These are phyloP conservation scores for Gossypium longicalyx DNA, from an alignment of 345 rosid species.

Conservation along the genomic window DNA sequence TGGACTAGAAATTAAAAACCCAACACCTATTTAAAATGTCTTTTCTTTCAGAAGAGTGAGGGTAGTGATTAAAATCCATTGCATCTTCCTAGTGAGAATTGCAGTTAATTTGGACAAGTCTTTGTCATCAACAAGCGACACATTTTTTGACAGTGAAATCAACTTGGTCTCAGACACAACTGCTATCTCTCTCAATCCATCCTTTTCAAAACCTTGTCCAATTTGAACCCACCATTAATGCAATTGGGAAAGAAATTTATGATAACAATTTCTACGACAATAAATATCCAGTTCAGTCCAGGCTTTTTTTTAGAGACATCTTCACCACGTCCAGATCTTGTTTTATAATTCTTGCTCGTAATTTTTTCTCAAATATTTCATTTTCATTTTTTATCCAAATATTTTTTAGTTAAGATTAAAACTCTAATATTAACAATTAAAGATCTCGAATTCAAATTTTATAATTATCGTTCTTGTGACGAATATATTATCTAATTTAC, in stretches of 20 bases:
- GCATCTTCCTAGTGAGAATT: neutral
- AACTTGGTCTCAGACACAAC: neutral
- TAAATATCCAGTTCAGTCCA: neutral
- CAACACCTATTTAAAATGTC: neutral
- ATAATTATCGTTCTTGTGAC: no score
- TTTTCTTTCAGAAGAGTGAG: neutral
- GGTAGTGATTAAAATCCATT: slow-evolving; percentile 1
- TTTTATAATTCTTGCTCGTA: neutral
- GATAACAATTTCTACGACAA: neutral
- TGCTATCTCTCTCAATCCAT: neutral
- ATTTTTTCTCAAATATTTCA: neutral
- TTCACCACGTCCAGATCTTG: neutral
- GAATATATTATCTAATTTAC: no score
- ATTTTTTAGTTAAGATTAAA: no score
- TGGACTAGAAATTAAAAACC: neutral
- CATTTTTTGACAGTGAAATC: neutral
- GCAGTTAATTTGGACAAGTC: neutral
- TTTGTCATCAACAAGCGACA: neutral
- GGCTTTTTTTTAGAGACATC: neutral
- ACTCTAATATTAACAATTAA: no score
- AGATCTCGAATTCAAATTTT: no score
- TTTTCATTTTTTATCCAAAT: no score
- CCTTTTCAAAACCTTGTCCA: neutral
- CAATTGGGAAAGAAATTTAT: neutral
- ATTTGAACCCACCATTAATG: neutral